These are phyloP conservation scores for Ophiostoma populinum DNA, from an alignment of 2,329 filamentous ascomycete genomes.

Conservation along the genomic window DNA sequence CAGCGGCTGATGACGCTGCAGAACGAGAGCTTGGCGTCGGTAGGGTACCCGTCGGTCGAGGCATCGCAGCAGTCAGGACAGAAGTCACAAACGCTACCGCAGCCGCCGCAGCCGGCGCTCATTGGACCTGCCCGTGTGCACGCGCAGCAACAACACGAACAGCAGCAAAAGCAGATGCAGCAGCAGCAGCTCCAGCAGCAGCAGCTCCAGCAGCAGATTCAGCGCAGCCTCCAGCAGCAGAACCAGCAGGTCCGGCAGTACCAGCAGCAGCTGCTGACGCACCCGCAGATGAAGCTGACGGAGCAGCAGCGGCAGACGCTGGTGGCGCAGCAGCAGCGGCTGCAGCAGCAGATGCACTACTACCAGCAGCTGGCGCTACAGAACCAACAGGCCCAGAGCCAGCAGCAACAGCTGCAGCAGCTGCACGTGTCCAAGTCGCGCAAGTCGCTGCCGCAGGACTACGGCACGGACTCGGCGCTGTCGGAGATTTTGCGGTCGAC, in stretches of 20 bases:
- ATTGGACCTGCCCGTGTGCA: too few relatives aligned
- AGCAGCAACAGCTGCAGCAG: not conserved
- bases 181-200: not conserved
- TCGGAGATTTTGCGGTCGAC: conserved; percentile 34
- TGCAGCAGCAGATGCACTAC: conserved; percentile 3
- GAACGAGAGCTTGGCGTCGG: not conserved
- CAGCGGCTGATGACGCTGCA: conserved; percentile 4
- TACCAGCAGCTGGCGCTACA: conserved; percentile 3
- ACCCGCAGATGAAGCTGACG: not conserved
- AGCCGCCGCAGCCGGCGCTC: too few relatives aligned
- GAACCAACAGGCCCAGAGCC: conserved; percentile 4
- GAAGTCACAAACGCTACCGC: too few relatives aligned
- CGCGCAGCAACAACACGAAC: too few relatives aligned
- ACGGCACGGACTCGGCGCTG: conserved; percentile 28
- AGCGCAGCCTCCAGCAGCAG: not conserved
- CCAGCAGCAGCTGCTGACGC: not conserved
- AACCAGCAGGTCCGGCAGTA: conserved; percentile 1
- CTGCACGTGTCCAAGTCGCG: not conserved
- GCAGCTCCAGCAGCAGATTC: not conserved
- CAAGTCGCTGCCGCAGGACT: conserved; percentile 3
- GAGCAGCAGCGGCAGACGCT: conserved; percentile 7
- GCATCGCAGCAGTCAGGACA: too few relatives aligned
- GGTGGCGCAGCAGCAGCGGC: conserved; percentile 6
- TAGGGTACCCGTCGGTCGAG: conserved; percentile 1
- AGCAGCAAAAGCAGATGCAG: too few relatives aligned